These are phyloP conservation scores for Allium fistulosum DNA, from an alignment of 106 monocot species.

Conservation along the genomic window DNA sequence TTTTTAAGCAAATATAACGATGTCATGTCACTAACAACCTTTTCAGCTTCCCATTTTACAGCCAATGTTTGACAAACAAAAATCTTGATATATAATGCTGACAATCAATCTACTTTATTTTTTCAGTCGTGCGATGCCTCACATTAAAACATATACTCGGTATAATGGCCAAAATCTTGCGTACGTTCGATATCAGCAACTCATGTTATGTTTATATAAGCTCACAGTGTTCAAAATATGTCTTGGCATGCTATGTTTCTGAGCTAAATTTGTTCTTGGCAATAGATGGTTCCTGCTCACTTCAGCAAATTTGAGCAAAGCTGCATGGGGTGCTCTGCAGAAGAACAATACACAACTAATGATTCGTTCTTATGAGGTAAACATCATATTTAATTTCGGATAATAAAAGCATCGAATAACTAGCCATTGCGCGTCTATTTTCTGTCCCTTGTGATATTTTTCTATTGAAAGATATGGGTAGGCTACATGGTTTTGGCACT, in stretches of 20 bases:
- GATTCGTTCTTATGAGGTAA: slow-evolving; percentile 96
- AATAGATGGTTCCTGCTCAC: slow-evolving; percentile 91
- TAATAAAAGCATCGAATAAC: neutral
- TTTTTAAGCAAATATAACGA: too few relatives aligned
- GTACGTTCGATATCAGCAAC: slow-evolving; percentile 30
- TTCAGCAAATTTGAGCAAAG: slow-evolving; percentile 97
- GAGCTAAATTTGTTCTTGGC: slow-evolving; percentile 3
- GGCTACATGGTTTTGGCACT: too few relatives aligned
- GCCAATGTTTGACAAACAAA: too few relatives aligned
- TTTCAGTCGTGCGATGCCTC: slow-evolving; percentile 90
- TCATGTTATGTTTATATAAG: slow-evolving; percentile 1
- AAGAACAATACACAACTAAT: slow-evolving; percentile 92
- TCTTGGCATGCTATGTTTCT: neutral
- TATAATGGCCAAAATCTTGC: slow-evolving; percentile 85
- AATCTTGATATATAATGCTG: neutral
- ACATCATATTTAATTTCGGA: neutral
- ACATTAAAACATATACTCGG: slow-evolving; percentile 88
- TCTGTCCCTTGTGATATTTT: neutral
- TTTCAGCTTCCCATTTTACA: too few relatives aligned
- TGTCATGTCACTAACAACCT: too few relatives aligned
- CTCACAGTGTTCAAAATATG: neutral
- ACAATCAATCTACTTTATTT: slow-evolving; percentile 15
- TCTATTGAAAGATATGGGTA: neutral
- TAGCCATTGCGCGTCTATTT: neutral
- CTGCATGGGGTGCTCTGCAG: slow-evolving; percentile 98